phyloP scores from a whole-genome alignment of 768 basidiomycete genomes.

The Pseudohyphozyma bogoriensis region DNA sequence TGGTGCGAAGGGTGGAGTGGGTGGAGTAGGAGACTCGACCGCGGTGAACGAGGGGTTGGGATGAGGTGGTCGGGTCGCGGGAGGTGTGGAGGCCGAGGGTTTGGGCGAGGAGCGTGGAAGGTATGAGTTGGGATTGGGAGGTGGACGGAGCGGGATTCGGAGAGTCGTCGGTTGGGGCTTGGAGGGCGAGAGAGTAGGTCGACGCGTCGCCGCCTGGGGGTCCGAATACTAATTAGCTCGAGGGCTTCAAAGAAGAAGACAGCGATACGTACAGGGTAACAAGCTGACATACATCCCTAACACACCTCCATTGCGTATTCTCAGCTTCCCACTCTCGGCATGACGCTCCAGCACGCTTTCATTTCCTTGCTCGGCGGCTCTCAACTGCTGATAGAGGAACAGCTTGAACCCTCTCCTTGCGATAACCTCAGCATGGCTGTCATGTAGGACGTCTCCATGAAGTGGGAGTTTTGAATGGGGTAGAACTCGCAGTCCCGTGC shows the following conservation, averaged over 20 bases:
- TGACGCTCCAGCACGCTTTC: slow-evolving; percentile 11
- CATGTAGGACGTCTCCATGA: slow-evolving; percentile 70
- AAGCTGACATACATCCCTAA: slow-evolving; percentile 69
- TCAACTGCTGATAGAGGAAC: slow-evolving; percentile 69
- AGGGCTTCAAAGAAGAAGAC: slow-evolving; percentile 19
- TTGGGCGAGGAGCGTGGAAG: not conserved
- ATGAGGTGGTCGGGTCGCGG: not conserved
- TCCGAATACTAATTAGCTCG: no score
- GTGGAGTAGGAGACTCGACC: slow-evolving; percentile 72
- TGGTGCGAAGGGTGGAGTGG: slow-evolving; percentile 73
- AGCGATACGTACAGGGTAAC: slow-evolving; percentile 45
- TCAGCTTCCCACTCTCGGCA: slow-evolving; percentile 49
- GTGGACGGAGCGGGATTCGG: not conserved
- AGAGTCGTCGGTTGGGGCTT: not conserved
- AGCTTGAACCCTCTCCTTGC: slow-evolving; percentile 65
- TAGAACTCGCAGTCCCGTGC: slow-evolving; percentile 75
- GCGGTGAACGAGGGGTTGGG: slow-evolving; percentile 39
- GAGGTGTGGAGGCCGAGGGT: not conserved
- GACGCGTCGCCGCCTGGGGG: slow-evolving; percentile 32
- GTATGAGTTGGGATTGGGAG: not conserved
- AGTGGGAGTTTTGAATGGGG: slow-evolving; percentile 53
- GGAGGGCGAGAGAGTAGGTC: slow-evolving; percentile 21
- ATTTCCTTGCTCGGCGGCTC: not conserved
- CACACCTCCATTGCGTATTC: slow-evolving; percentile 44
- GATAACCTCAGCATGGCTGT: slow-evolving; percentile 86